Conservation (phyloP, 306 rosid genomes). For the Cyclanthera cordifolia region DNA sequence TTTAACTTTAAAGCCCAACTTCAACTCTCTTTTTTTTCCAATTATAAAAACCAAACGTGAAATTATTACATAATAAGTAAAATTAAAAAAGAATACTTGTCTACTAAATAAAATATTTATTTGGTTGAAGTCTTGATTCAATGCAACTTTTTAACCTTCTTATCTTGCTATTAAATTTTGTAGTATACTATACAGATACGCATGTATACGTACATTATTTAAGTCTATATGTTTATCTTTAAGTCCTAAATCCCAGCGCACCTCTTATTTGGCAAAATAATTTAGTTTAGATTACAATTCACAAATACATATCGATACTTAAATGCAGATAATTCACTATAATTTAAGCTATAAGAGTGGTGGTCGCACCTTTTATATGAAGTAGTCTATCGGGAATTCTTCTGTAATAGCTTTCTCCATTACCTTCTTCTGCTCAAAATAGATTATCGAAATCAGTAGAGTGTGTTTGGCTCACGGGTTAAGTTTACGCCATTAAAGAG, state of each 20-base stretch:
- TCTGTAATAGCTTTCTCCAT: constrained; percentile 48
- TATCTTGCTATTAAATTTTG: no score
- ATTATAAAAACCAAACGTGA: no score
- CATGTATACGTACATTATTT: background rate
- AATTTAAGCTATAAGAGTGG: background rate
- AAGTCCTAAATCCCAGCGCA: background rate
- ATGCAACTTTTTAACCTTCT: no score
- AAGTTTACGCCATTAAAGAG: background rate
- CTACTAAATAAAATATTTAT: no score
- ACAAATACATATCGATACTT: no score
- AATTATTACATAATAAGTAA: no score
- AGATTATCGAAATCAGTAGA: background rate
- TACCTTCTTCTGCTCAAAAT: constrained; percentile 44
- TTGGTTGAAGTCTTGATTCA: no score
- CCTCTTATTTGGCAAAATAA: background rate
- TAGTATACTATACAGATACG: background rate
- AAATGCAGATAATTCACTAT: background rate
- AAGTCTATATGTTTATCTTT: background rate
- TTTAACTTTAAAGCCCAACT: no score
- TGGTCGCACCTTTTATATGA: constrained; percentile 16
- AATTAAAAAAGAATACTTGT: no score
- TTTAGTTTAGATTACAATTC: no score
- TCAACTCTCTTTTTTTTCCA: no score
- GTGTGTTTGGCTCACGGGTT: background rate
- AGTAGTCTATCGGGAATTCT: constrained; percentile 33